Evolutionary conservation across 2,329 filamentous ascomycete genomes (phyloP).

Genomic region (Arthroderma sp.): DNA sequence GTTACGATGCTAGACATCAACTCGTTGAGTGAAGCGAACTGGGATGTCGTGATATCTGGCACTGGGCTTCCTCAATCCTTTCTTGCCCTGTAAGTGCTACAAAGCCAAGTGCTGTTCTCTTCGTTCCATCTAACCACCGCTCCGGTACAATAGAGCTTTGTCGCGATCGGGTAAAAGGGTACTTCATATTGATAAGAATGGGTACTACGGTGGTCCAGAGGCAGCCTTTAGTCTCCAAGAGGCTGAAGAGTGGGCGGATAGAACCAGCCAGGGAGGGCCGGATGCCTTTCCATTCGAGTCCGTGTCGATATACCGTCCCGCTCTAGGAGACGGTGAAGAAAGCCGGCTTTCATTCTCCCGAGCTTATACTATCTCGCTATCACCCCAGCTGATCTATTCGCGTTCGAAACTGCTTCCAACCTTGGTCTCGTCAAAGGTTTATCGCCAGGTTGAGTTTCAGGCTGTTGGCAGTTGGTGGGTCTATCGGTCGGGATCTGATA

Average conservation of each 20-base stretch:
- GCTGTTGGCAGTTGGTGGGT: slow-evolving; percentile 91
- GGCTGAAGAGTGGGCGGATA: slow-evolving; percentile 57
- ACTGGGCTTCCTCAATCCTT: slow-evolving; percentile 68
- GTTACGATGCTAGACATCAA: slow-evolving; percentile 44
- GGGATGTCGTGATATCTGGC: slow-evolving; percentile 69
- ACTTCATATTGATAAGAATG: slow-evolving; percentile 75
- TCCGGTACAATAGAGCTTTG: slow-evolving; percentile 54
- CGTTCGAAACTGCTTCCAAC: slow-evolving; percentile 63
- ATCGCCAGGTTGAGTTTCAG: slow-evolving; percentile 82
- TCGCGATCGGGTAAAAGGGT: slow-evolving; percentile 86
- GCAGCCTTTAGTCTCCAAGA: slow-evolving; percentile 77
- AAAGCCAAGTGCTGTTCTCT: slow-evolving; percentile 4
- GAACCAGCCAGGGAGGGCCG: slow-evolving; percentile 27
- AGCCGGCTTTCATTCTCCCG: slow-evolving; percentile 41
- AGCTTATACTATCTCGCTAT: slow-evolving; percentile 69
- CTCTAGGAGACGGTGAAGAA: slow-evolving; percentile 10
- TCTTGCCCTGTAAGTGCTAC: slow-evolving; percentile 53
- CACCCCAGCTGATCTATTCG: slow-evolving; percentile 76
- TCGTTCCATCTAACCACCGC: not conserved
- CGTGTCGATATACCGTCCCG: slow-evolving; percentile 19
- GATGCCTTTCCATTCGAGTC: slow-evolving; percentile 26
- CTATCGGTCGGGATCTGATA: slow-evolving; percentile 26
- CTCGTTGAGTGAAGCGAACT: slow-evolving; percentile 56
- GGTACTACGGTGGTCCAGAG: slow-evolving; percentile 76
- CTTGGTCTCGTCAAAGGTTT: slow-evolving; percentile 79